These are phyloP conservation scores for Gracilaria vermiculophylla DNA, from an alignment of 23 red algal genomes.

Conservation along the genomic window DNA sequence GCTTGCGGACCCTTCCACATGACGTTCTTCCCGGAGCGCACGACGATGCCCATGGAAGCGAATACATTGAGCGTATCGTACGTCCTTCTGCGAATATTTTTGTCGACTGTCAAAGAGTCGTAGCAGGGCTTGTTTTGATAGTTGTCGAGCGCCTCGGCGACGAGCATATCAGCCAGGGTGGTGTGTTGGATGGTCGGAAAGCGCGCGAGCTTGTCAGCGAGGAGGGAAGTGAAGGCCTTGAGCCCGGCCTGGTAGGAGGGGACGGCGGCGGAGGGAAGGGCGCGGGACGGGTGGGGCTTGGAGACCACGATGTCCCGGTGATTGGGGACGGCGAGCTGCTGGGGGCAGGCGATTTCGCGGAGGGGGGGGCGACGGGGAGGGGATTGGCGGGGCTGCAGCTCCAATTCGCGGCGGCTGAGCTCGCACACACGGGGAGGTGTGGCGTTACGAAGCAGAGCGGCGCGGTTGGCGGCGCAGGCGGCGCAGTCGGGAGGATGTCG, in stretches of 20 bases:
- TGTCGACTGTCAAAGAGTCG: conserved; percentile 25
- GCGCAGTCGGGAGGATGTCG: conserved; percentile 14
- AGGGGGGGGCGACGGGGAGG: neutral
- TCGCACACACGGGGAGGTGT: neutral
- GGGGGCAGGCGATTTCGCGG: neutral
- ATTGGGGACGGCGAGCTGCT: too few relatives aligned
- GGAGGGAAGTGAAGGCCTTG: conserved; percentile 40
- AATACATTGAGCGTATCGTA: conserved; percentile 97
- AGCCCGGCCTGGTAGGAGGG: conserved; percentile 26
- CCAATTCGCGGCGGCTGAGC: neutral
- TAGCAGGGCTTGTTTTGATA: neutral
- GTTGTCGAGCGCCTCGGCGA: conserved; percentile 4
- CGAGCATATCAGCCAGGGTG: conserved; percentile 20
- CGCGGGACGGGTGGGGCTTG: neutral
- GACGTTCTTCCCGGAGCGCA: conserved; percentile 67
- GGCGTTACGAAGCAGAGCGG: neutral
- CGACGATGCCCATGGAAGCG: conserved; percentile 78
- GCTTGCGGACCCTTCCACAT: conserved; percentile 55
- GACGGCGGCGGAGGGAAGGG: neutral
- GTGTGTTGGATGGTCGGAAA: conserved; percentile 22
- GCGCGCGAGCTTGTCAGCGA: conserved; percentile 4
- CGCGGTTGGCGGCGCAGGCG: conserved; percentile 18
- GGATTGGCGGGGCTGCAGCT: neutral
- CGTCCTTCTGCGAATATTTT: conserved; percentile 85
- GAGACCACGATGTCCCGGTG: neutral